These are phyloP conservation scores for Acacia confusa DNA, from an alignment of 306 rosid species.

Conservation along the genomic window DNA sequence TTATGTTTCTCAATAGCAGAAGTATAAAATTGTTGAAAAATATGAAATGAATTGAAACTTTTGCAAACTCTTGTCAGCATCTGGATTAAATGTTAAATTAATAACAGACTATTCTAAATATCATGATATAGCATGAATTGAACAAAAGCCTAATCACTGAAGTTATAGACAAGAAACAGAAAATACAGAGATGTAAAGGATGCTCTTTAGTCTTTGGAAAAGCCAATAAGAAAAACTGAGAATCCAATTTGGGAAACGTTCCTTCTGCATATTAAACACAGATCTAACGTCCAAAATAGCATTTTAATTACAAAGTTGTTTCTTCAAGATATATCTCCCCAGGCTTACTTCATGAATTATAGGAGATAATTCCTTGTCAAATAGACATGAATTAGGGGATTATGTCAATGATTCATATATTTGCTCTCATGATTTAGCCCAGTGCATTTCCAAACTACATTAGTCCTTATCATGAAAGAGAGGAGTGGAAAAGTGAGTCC, in stretches of 20 bases:
- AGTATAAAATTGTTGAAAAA: not conserved
- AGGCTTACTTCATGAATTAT: not conserved
- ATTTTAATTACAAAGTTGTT: not conserved
- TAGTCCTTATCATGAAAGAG: not conserved
- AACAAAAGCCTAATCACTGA: conserved; percentile 9
- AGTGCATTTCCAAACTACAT: not conserved
- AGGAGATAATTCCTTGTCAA: not conserved
- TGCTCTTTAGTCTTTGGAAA: not conserved
- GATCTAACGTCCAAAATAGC: not conserved
- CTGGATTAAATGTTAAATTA: not conserved
- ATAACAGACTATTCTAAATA: not conserved
- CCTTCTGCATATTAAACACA: conserved; percentile 1
- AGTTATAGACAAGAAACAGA: conserved; percentile 2
- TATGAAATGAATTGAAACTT: not conserved
- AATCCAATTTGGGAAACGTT: not conserved
- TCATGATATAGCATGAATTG: not conserved
- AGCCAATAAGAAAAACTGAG: not conserved
- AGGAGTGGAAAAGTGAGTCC: conserved; percentile 2
- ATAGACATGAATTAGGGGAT: conserved; percentile 5
- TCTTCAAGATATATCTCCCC: not conserved
- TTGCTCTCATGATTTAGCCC: not conserved
- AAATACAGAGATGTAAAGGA: not conserved
- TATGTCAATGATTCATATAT: conserved; percentile 4
- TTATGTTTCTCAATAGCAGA: conserved; percentile 7
- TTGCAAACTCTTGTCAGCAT: conserved; percentile 14